Percentiles rank a stretch among this genome's conserved stretches.
phyloP scores from a whole-genome alignment of 108 stramenopile species.

The Pseudonitzschia multiseries region DNA sequence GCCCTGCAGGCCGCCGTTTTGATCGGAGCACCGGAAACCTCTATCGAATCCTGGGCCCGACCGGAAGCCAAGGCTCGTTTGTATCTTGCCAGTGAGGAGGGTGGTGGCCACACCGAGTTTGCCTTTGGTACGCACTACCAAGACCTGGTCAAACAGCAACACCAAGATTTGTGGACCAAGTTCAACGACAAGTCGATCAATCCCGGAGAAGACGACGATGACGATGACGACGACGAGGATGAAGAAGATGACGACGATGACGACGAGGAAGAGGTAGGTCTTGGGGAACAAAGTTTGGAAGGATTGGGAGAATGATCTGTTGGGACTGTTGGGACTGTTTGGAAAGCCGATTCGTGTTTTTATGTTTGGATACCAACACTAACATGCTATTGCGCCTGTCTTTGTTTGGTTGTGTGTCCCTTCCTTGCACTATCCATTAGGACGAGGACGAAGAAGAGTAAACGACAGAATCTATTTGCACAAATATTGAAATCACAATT shows the following conservation, averaged over 20 bases:
- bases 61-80: constrained; percentile 39
- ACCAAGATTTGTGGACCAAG: constrained; percentile 24
- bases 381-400: not conserved
- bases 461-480: not conserved
- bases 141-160: constrained; percentile 25
- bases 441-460: constrained; percentile 2
- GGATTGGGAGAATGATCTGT: no score
- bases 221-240: constrained; percentile 35
- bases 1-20: constrained; percentile 33
- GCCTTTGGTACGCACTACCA: constrained; percentile 44
- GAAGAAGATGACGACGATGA: constrained; percentile 27
- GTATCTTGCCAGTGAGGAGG: constrained; percentile 9
- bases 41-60: constrained; percentile 42
- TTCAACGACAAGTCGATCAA: constrained; percentile 29
- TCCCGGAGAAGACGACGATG: constrained; percentile 47
- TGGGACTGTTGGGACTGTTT: no score
- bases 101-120: constrained; percentile 26
- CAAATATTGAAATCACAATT: no score
- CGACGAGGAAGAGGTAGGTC: constrained; percentile 19
- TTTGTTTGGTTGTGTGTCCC: not conserved
- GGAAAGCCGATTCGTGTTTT: no score
- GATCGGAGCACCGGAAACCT: constrained; percentile 31
- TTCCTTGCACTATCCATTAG: not conserved
- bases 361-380: no score
- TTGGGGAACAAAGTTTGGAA: not conserved